These are phyloP conservation scores for Vigna angularis DNA, from an alignment of 306 rosid species.

Conservation along the genomic window DNA sequence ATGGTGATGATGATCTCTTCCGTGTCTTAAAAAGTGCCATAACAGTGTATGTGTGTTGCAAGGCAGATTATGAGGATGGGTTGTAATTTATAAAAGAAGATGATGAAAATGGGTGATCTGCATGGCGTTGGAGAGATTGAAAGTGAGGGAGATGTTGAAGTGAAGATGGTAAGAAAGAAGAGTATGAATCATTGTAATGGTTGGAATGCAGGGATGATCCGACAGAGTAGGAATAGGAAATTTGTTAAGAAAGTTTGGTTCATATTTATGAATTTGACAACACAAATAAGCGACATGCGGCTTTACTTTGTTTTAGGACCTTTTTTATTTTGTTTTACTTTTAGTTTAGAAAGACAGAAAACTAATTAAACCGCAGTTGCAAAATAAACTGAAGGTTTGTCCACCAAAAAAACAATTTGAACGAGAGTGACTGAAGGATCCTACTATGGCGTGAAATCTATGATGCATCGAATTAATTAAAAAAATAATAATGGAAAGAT, in stretches of 20 bases:
- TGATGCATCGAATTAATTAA: background rate
- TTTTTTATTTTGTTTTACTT: background rate
- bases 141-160: constrained; percentile 20
- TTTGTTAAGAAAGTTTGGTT: constrained; percentile 42
- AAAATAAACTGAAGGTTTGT: background rate
- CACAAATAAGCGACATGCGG: background rate
- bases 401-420: background rate
- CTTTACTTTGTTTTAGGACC: constrained; percentile 22
- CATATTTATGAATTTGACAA: constrained; percentile 5
- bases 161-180: constrained; percentile 35
- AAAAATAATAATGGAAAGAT: too few relatives aligned
- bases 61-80: background rate
- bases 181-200: constrained; percentile 46
- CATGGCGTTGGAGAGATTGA: constrained; percentile 18
- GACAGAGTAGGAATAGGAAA: constrained; percentile 69
- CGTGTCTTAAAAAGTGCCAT: constrained; percentile 77
- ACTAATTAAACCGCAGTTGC: constrained; percentile 3
- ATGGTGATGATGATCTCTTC: constrained; percentile 62
- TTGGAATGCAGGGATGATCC: constrained; percentile 73
- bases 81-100: constrained; percentile 40
- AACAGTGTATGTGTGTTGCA: background rate
- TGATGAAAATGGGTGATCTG: constrained; percentile 26
- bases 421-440: background rate
- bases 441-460: background rate
- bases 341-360: background rate